Evolutionary conservation across 768 basidiomycete species (phyloP).

Genomic region (Mycena metata): DNA sequence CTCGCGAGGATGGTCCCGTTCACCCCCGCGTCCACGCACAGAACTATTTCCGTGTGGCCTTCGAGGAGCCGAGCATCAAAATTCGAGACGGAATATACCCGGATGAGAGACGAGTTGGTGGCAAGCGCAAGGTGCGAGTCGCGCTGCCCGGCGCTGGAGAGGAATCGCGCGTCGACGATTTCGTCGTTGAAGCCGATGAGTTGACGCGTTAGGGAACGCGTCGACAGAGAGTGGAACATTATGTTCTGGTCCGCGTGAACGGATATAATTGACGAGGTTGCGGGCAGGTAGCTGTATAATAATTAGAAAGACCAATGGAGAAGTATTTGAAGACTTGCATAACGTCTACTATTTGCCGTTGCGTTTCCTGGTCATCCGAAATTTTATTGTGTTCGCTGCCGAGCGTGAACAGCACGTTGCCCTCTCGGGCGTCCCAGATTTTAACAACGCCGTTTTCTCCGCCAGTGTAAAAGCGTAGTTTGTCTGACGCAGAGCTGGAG

Average conservation of each 20-base stretch:
- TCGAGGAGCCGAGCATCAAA: constrained; percentile 89
- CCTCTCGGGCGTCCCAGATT: constrained; percentile 85
- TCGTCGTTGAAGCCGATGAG: constrained; percentile 98
- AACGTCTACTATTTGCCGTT: constrained; percentile 85
- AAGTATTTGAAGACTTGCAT: constrained; percentile 69
- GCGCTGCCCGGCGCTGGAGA: constrained; percentile 57
- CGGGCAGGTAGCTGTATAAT: constrained; percentile 73
- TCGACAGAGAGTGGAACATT: constrained; percentile 86
- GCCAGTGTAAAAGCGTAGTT: constrained; percentile 85
- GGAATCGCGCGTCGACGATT: constrained; percentile 90
- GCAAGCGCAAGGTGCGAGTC: constrained; percentile 92
- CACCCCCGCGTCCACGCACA: constrained; percentile 80
- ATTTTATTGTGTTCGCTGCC: constrained; percentile 63
- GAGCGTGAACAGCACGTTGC: constrained; percentile 71
- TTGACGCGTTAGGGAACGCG: constrained; percentile 76
- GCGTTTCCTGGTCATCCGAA: constrained; percentile 75
- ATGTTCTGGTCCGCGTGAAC: constrained; percentile 98
- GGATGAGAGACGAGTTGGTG: constrained; percentile 97
- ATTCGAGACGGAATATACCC: constrained; percentile 82
- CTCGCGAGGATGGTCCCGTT: constrained; percentile 84
- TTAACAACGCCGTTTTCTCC: constrained; percentile 91
- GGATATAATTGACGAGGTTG: constrained; percentile 77
- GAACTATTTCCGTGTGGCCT: constrained; percentile 93
- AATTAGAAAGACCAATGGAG: constrained; percentile 18
- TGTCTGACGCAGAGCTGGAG: constrained; percentile 52